Percentiles rank a stretch among this genome's conserved stretches.
Evolutionary conservation across 805 yeast species (phyloP).

Genomic region (Saccharomyces mikatae): DNA sequence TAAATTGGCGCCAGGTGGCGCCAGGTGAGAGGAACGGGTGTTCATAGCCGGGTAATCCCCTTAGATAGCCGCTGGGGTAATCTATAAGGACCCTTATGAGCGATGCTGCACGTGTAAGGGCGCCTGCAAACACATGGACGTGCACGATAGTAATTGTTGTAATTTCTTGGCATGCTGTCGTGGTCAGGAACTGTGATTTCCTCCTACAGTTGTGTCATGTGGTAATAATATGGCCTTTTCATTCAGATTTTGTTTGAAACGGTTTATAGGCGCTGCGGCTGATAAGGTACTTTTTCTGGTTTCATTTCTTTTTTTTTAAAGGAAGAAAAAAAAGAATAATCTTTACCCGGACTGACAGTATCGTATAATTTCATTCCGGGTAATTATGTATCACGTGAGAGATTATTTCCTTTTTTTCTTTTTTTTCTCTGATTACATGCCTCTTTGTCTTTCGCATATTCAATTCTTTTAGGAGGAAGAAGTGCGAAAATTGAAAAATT

Average conservation of each 20-base stretch:
- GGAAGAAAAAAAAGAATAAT: no score
- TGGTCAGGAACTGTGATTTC: not conserved
- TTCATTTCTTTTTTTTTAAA: not conserved
- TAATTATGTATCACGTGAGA: not conserved
- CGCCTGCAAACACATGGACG: not conserved
- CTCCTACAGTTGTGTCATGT: not conserved
- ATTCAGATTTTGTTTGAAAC: not conserved
- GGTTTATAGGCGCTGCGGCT: not conserved
- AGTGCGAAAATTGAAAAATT: not conserved
- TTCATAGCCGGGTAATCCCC: not conserved
- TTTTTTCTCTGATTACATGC: not conserved
- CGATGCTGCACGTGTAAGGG: not conserved
- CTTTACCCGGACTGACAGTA: no score
- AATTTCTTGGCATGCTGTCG: not conserved
- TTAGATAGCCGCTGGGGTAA: not conserved
- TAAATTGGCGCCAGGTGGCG: not conserved
- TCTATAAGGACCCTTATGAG: not conserved
- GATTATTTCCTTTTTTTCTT: not conserved
- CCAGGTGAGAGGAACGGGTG: not conserved
- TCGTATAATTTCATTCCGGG: not conserved
- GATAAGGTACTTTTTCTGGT: not conserved
- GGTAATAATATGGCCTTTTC: not conserved
- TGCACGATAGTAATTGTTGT: not conserved
- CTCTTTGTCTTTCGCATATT: not conserved
- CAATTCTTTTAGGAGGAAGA: no score